phyloP scores from a whole-genome alignment of 441 rosid species.

The Populus hybrid region DNA sequence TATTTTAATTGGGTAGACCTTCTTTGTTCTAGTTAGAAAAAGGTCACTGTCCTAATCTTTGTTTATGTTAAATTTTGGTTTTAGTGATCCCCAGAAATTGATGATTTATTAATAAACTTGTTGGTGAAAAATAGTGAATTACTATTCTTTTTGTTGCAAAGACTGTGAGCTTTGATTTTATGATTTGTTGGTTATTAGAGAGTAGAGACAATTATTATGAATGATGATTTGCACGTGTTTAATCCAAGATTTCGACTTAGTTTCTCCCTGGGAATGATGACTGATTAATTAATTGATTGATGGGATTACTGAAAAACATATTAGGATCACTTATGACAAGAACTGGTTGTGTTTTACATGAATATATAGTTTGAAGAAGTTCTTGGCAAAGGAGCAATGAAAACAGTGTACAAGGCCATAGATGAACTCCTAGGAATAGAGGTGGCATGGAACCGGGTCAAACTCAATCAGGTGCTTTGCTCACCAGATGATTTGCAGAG shows the following conservation, averaged over 20 bases:
- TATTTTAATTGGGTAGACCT: background rate
- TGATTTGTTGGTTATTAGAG: background rate
- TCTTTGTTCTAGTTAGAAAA: background rate
- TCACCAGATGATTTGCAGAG: constrained; percentile 59
- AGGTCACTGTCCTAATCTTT: background rate
- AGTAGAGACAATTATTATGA: background rate
- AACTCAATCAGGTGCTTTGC: constrained; percentile 46
- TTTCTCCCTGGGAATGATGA: background rate
- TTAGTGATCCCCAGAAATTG: background rate
- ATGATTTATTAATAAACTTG: background rate
- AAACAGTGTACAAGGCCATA: constrained; percentile 72
- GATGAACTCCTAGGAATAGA: constrained; percentile 68
- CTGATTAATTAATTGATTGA: background rate
- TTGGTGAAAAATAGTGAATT: background rate
- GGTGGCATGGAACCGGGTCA: constrained; percentile 77
- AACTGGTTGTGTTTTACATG: constrained; percentile 6
- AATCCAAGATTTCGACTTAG: background rate
- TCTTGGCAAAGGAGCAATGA: constrained; percentile 82
- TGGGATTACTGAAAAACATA: background rate
- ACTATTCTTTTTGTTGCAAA: background rate
- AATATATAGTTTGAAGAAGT: constrained; percentile 61
- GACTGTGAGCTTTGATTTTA: background rate
- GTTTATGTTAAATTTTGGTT: background rate
- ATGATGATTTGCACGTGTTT: background rate
- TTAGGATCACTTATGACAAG: background rate